These are phyloP conservation scores for Amanita muscaria DNA, from an alignment of 768 basidiomycete species.

Conservation along the genomic window DNA sequence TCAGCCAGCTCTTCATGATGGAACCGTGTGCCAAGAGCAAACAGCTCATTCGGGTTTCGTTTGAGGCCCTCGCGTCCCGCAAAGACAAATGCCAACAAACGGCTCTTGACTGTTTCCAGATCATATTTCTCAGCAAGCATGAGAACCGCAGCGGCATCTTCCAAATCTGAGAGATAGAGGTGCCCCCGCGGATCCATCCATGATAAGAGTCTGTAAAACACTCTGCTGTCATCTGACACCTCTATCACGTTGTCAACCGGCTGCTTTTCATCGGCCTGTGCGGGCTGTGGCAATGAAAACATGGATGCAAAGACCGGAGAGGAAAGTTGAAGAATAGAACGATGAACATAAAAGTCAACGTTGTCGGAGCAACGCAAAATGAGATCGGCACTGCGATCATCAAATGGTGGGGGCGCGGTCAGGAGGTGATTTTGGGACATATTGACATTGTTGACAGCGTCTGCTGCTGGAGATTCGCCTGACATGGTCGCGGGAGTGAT, in stretches of 20 bases:
- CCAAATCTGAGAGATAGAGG: neutral
- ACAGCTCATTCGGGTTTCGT: neutral
- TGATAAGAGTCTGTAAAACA: slow-evolving; percentile 4
- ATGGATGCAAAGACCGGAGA: slow-evolving; percentile 6
- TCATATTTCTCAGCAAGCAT: slow-evolving; percentile 5
- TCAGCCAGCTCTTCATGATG: slow-evolving; percentile 1
- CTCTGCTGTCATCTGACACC: slow-evolving; percentile 1
- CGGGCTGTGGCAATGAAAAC: slow-evolving; percentile 5
- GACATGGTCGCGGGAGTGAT: too few species aligned
- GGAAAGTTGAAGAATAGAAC: slow-evolving; percentile 1
- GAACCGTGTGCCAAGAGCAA: slow-evolving; percentile 3
- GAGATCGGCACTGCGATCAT: slow-evolving; percentile 1
- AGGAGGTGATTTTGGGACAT: too few species aligned
- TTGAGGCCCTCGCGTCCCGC: slow-evolving; percentile 1
- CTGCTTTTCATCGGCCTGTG: neutral
- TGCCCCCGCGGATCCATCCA: slow-evolving; percentile 6
- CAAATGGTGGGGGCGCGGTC: slow-evolving; percentile 3
- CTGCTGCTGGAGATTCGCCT: too few species aligned
- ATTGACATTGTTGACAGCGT: too few species aligned
- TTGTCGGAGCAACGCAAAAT: slow-evolving; percentile 3
- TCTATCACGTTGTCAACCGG: slow-evolving; percentile 6
- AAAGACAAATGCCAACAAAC: slow-evolving; percentile 2
- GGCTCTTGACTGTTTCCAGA: slow-evolving; percentile 1
- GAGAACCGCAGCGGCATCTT: neutral
- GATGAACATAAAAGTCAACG: slow-evolving; percentile 6